Evolutionary conservation across 225 moss, liverwort and hornwort species (phyloP).

Genomic region (Sphagnum tenellum): DNA sequence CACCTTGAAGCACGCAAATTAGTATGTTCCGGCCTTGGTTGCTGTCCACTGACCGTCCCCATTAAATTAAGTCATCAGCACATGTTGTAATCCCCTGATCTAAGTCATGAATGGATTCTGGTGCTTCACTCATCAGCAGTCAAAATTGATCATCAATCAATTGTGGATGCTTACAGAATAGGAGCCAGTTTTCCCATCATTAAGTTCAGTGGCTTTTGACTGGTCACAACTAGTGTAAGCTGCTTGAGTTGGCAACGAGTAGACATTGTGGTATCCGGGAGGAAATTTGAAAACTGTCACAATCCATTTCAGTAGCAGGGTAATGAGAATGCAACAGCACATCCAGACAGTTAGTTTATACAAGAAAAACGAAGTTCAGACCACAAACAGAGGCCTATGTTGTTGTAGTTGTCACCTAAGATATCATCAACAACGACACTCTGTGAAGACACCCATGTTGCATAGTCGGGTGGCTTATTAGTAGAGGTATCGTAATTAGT

Average conservation of each 20-base stretch:
- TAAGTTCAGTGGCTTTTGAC: constrained; percentile 3
- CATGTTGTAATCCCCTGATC: no score
- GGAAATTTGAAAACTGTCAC: constrained; percentile 4
- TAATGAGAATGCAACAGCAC: not conserved
- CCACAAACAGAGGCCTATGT: not conserved
- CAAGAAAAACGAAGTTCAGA: no score
- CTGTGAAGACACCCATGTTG: constrained; percentile 4
- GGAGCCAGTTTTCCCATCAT: constrained; percentile 3
- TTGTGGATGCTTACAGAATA: constrained; percentile 1
- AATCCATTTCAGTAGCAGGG: no score
- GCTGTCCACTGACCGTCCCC: not conserved
- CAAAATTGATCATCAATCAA: not conserved
- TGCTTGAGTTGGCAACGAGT: not conserved
- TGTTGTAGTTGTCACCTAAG: not conserved
- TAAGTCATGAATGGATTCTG: not conserved
- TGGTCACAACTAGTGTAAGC: constrained; percentile 1
- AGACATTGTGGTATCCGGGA: constrained; percentile 3
- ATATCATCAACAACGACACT: not conserved
- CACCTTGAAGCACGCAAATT: constrained; percentile 4
- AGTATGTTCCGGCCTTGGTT: constrained; percentile 1
- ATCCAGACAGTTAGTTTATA: not conserved
- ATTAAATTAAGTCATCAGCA: not conserved
- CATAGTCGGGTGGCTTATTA: not conserved
- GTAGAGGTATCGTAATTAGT: not conserved
- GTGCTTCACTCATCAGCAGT: not conserved